Evolutionary conservation across 106 monocot species (phyloP), one percentile per base, ranked within the genome.

Genomic region (Chionographis japonica): DNA sequence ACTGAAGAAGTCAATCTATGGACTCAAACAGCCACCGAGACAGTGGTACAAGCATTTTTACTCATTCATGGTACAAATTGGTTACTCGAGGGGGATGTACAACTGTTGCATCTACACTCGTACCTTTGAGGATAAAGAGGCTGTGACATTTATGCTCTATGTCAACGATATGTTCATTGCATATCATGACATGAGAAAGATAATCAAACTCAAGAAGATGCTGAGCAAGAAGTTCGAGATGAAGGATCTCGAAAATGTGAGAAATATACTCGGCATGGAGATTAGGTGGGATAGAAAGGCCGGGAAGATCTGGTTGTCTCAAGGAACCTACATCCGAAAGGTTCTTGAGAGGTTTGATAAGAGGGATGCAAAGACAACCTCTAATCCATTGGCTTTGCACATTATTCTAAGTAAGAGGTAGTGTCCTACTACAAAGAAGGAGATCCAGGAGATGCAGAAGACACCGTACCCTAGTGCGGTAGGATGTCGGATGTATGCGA

Each of bases 11-110:
- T 63, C 56, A 0, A 6, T 63, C 0, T 70, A 77, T 70, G 27
- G 54, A 9, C 12, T 76, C 15, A 69, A 62, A 8, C 40, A 76
- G 6, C 50, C 58, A 14, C 46, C 37, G 3, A 52, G 52, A 12
- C 43, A 65, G n/a, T 66, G 74, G 57, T 65, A 74, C 10, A 74
- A 57, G 38, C 11, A 38, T 0, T 74, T 73, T 55, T 58, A 74
- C 36, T 19, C 3, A 0, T 66, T 74, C 5, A 57, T 66, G 65
- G 4, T 74, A 38, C 42, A 16, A 37, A 15, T 6, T 3, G 14
- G 50, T 4, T 61, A 61, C 37, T 37, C 61, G 6, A 8, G 14
- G 13, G 10, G 18, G 11, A 15, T 12, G 51, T 52, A 61, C 39
- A 51, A 71, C n/a, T 8, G 20, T 15, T 68, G 56, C 19, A 3